Evolutionary conservation across 805 yeast species (phyloP), one percentile per base, ranked within the genome.

Genomic region (Teunomyces stri): DNA sequence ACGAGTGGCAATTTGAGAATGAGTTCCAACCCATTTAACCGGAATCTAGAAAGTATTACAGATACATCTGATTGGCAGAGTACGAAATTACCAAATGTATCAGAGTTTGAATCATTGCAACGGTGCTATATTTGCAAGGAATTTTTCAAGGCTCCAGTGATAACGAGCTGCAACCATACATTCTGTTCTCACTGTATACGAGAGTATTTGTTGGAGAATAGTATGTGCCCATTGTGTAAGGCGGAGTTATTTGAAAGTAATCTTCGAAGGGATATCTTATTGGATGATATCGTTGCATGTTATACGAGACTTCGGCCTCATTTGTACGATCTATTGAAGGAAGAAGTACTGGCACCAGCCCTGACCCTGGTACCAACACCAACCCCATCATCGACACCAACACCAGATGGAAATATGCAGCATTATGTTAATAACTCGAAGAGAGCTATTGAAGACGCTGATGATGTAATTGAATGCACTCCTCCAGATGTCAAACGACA

Each of bases 41-140:
- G 29, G 12, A 37, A 37, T 27, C 40, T 37, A 11, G 40, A 21
- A 15, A 22, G 34, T 22, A 64, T 79, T 15, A 71, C 85, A 0
- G 96, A 89, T 62, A 84, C 95, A 0, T 69, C 84, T 9, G 96
- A 89, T 60, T 89, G 92, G 84, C 47, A 61, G 4, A 43, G 50
- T 2, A 79, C 90, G 1, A 55, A 58, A 13, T 58, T 84, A 5
- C 90, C 95, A 3, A 66, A 62, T 13, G 62, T 89, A 2, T 56
- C 74, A 2, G 82, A 77, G 43, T 66, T 91, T 2, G 97, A 91
- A 52, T 74, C 89, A 1, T 69, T 84, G 21, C 70, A 89, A 43
- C 62, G 96, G 58, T 91, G 98, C 61, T 90, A 86, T 56, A 86
- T 91, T 7, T 91, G 98, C 65, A 88, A 90, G 57, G 97, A 89